Percentiles rank a stretch among this genome's conserved stretches.
These are phyloP conservation scores for Lotmaria passim DNA, from an alignment of 208 protist genomes.

Conservation along the genomic window DNA sequence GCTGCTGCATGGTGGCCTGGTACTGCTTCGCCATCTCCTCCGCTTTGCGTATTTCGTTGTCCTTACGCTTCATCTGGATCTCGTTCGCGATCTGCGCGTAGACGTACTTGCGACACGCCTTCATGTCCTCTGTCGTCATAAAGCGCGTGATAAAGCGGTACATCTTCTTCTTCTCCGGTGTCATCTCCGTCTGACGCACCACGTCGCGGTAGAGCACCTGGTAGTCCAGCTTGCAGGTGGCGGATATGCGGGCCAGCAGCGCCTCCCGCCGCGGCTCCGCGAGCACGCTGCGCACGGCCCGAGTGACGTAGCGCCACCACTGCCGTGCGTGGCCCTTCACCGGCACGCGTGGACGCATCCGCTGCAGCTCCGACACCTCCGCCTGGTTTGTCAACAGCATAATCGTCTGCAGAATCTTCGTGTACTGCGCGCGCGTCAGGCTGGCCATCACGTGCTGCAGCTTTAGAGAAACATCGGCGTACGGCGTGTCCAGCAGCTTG, in stretches of 20 bases:
- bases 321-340: constrained; percentile 57
- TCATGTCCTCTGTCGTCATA: constrained; percentile 84
- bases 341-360: constrained; percentile 51
- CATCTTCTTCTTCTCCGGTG: constrained; percentile 53
- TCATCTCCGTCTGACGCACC: constrained; percentile 69
- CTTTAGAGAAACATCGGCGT: constrained; percentile 52
- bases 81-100: constrained; percentile 81
- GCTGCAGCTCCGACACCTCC: constrained; percentile 38
- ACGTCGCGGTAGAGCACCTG: constrained; percentile 77
- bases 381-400: constrained; percentile 66
- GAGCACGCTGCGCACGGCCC: constrained; percentile 47
- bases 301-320: constrained; percentile 83
- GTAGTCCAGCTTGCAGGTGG: constrained; percentile 70
- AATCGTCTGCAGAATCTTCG: constrained; percentile 56
- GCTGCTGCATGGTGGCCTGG: constrained; percentile 23
- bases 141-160: constrained; percentile 84
- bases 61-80: constrained; percentile 72
- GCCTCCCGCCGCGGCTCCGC: constrained; percentile 45
- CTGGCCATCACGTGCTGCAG: constrained; percentile 69
- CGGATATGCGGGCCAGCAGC: constrained; percentile 65
- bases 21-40: constrained; percentile 45
- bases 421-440: constrained; percentile 83
- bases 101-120: constrained; percentile 65
- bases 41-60: constrained; percentile 61
- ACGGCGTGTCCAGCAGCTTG: constrained; percentile 64